Evolutionary conservation across 2,329 filamentous ascomycete species (phyloP), one percentile per base, ranked within the genome.

Genomic region (Mycosphaerella arachidis): DNA sequence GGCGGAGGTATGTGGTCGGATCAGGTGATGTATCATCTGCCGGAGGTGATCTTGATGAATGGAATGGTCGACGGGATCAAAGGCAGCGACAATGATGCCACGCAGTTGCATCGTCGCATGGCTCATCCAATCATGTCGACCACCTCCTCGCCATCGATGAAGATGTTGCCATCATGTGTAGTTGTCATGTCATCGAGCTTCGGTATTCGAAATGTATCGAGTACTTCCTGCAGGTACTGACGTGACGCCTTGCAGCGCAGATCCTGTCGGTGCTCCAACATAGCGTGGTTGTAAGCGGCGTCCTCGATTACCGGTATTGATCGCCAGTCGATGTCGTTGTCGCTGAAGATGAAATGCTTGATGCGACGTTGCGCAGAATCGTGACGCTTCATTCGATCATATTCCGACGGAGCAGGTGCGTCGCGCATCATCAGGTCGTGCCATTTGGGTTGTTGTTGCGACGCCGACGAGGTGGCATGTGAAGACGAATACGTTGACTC

Each of bases 91-190:
- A 18, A 16, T 37, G 27, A 40, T 6, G 31, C n/a, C 30, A 1
- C 50, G 37, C 29, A 18, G 13, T 12, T 6, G 35, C 30, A 37
- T 53, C 37, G 29, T 50, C 48, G 6, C 13, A 13, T 30, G 35
- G 30, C 37, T 66, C 61, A 66, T n/a, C 64, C 66, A 51, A 67
- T 66, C 66, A 67, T 67, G 54, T 67, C 66, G 55, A 66, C 50
- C 27, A 67, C 48, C 53, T 66, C 61, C 53, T 66, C 65, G 33
- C 59, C 64, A 27, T 64, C 62, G 48, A 66, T 56, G 27, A 58
- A 30, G 43, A 64, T 35, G 27, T 33, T 54, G 43, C 53, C 54
- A n/a, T 35, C 18, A 13, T 58, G 55, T n/a, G 35, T 29, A 1
- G 43, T 40, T 7, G 51, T 54, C 27, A 56, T 48, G 56, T 31